Evolutionary conservation across 129 eudicot genomes (phyloP).

Genomic region (Cynara cardunculus): DNA sequence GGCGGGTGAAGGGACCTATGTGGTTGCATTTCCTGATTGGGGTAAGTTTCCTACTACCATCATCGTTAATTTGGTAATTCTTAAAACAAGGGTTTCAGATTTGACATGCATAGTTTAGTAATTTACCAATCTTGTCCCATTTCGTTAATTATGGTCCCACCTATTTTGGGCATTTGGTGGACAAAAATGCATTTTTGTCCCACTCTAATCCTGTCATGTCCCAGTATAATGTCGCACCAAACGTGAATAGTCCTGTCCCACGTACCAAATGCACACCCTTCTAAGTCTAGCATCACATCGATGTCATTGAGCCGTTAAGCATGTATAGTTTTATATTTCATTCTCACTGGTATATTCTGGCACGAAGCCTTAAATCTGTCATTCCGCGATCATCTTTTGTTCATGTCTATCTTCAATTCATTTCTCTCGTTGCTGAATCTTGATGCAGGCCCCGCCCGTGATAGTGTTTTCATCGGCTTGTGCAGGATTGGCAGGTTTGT

Average conservation of each 20-base stretch:
- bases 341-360: not conserved
- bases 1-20: constrained; percentile 87
- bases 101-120: not conserved
- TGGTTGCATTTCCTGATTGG: constrained; percentile 95
- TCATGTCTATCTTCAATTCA: constrained; percentile 9
- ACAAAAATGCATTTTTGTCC: too few relatives aligned
- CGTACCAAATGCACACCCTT: too few relatives aligned
- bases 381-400: not conserved
- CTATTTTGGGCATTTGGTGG: too few relatives aligned
- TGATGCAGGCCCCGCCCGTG: constrained; percentile 88
- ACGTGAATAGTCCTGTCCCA: too few relatives aligned
- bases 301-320: not conserved
- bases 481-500: constrained; percentile 83
- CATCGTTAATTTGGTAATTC: not conserved
- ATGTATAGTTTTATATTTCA: not conserved
- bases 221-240: too few relatives aligned
- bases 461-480: constrained; percentile 88
- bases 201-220: too few relatives aligned
- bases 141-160: too few relatives aligned
- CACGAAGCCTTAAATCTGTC: not conserved
- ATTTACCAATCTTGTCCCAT: not conserved
- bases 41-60: constrained; percentile 45
- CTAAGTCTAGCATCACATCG: too few relatives aligned
- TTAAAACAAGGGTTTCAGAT: not conserved
- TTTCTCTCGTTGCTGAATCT: not conserved